Percentiles rank a stretch among this genome's conserved stretches.
These are phyloP conservation scores for Meira miltonrushii DNA, from an alignment of 1,284 basidiomycete genomes.

Conservation along the genomic window DNA sequence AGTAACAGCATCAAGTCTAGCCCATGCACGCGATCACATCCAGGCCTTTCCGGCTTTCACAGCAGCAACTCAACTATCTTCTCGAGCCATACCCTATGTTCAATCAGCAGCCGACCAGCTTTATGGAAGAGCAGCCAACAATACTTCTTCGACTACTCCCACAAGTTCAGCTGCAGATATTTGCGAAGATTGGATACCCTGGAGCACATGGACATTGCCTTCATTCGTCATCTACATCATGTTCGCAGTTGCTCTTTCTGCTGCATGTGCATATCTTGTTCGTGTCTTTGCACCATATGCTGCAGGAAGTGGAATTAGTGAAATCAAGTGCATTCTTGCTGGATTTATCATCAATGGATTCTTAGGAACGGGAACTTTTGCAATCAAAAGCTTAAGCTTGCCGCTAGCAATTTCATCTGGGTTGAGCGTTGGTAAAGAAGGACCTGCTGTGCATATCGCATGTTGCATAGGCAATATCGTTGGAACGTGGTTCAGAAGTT, in stretches of 20 bases:
- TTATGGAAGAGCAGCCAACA: neutral
- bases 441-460: slow-evolving; percentile 94
- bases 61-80: neutral
- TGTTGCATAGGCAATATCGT: slow-evolving; percentile 87
- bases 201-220: slow-evolving; percentile 72
- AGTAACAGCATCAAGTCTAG: slow-evolving; percentile 2
- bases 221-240: slow-evolving; percentile 79
- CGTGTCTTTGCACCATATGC: slow-evolving; percentile 85
- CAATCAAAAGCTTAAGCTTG: slow-evolving; percentile 87
- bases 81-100: neutral
- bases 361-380: slow-evolving; percentile 77
- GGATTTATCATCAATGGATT: slow-evolving; percentile 97
- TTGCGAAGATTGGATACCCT: slow-evolving; percentile 88
- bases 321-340: slow-evolving; percentile 96
- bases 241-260: slow-evolving; percentile 61
- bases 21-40: neutral
- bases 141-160: neutral
- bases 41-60: neutral
- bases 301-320: slow-evolving; percentile 94
- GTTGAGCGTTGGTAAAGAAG: slow-evolving; percentile 95
- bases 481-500: slow-evolving; percentile 72
- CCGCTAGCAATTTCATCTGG: slow-evolving; percentile 96
- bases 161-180: slow-evolving; percentile 54
- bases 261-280: slow-evolving; percentile 71
- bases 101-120: slow-evolving; percentile 1